phyloP scores from a whole-genome alignment of 2,329 filamentous ascomycete species.

The Fusarium nematophilum region DNA sequence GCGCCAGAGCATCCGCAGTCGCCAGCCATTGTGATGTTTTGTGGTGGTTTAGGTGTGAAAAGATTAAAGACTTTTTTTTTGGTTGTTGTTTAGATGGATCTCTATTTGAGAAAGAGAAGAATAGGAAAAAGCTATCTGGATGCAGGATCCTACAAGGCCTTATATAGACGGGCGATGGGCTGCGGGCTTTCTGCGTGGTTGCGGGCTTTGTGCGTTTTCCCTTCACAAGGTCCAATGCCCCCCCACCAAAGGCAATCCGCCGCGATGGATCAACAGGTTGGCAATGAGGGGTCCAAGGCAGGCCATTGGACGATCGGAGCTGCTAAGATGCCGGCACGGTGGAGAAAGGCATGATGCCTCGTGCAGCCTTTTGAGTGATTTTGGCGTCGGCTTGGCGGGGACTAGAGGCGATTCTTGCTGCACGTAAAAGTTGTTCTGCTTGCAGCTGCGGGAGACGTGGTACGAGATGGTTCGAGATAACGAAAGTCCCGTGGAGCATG shows the following conservation, averaged over 20 bases:
- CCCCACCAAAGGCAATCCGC: conserved; percentile 16
- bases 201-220: conserved; percentile 35
- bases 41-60: conserved; percentile 20
- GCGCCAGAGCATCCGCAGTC: conserved; percentile 52
- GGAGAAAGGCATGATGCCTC: conserved; percentile 18
- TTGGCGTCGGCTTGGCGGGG: conserved; percentile 29
- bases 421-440: conserved; percentile 25
- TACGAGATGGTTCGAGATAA: conserved; percentile 34
- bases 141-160: conserved; percentile 30
- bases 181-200: conserved; percentile 33
- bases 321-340: conserved; percentile 23
- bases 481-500: conserved; percentile 13
- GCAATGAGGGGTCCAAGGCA: conserved; percentile 26
- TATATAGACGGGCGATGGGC: conserved; percentile 41
- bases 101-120: conserved; percentile 25
- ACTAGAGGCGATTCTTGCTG: conserved; percentile 2
- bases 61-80: conserved; percentile 12
- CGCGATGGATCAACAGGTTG: background rate
- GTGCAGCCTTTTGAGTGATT: conserved; percentile 36
- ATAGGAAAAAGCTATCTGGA: background rate
- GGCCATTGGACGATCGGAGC: conserved; percentile 25
- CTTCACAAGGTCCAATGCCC: conserved; percentile 13
- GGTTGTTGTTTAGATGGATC: conserved; percentile 23
- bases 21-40: conserved; percentile 50
- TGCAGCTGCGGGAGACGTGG: conserved; percentile 7